Percentiles rank a stretch among this genome's conserved stretches.
Conservation (phyloP, 805 yeast genomes). For the Candida succiphila region DNA sequence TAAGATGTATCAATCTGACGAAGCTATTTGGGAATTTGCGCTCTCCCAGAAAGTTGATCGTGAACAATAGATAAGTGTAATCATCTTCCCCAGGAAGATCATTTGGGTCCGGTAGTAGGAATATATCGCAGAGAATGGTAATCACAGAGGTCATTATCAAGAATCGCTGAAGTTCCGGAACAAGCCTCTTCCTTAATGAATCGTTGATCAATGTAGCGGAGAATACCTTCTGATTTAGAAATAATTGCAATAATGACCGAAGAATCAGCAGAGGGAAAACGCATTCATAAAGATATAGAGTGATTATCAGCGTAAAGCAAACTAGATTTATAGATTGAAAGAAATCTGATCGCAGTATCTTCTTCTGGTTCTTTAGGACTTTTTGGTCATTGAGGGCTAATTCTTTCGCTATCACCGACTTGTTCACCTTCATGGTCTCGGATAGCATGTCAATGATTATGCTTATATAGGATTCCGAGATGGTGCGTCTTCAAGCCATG, state of each 20-base stretch:
- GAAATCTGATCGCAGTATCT: conserved; percentile 27
- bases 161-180: too few species aligned
- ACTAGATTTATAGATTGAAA: conserved; percentile 22
- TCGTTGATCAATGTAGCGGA: too few species aligned
- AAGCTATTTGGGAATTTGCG: conserved; percentile 14
- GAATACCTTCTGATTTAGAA: conserved; percentile 24
- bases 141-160: too few species aligned
- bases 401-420: conserved; percentile 15
- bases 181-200: too few species aligned
- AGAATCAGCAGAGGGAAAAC: conserved; percentile 24
- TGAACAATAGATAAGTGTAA: conserved; percentile 26
- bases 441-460: too few species aligned
- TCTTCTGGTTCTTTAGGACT: conserved; percentile 31
- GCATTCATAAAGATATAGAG: conserved; percentile 31
- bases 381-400: conserved; percentile 29
- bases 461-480: too few species aligned
- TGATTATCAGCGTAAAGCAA: conserved; percentile 26
- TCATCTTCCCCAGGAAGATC: conserved; percentile 10
- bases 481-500: too few species aligned
- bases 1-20: conserved; percentile 13
- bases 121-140: too few species aligned
- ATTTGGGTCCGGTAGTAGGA: too few species aligned
- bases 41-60: conserved; percentile 40
- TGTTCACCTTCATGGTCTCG: too few species aligned
- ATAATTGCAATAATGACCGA: conserved; percentile 27